Conservation (phyloP, 148 eudicot genomes). For the Cornus kousa region DNA sequence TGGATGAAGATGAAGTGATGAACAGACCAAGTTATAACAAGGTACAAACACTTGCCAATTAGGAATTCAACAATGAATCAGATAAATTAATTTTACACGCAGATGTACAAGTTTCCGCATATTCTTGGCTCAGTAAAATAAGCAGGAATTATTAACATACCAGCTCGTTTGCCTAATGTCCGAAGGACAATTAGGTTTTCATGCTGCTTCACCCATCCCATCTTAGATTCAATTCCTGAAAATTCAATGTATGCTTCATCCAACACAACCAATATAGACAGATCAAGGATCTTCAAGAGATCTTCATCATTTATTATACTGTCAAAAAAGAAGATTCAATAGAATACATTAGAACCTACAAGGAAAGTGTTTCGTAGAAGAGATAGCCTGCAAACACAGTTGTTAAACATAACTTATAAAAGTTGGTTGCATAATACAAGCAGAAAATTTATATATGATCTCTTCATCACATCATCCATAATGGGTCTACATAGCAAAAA, state of each 20-base stretch:
- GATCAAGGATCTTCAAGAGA: constrained; percentile 68
- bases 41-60: not conserved
- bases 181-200: constrained; percentile 94
- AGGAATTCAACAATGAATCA: not conserved
- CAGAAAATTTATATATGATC: not conserved
- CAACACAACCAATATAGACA: constrained; percentile 80
- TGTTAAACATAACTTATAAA: not conserved
- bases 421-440: not conserved
- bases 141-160: constrained; percentile 32
- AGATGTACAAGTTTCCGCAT: not conserved
- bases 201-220: constrained; percentile 91
- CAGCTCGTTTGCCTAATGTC: constrained; percentile 96
- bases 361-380: not conserved
- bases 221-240: constrained; percentile 75
- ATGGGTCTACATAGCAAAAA: too few species aligned
- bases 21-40: not conserved
- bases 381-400: not conserved
- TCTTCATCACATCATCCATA: too few species aligned
- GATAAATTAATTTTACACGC: not conserved
- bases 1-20: not conserved
- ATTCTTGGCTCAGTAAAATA: not conserved
- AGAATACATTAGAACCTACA: constrained; percentile 5
- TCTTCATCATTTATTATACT: constrained; percentile 79
- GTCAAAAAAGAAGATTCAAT: constrained; percentile 21
- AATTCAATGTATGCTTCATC: constrained; percentile 98